Percentiles rank a stretch among this genome's conserved stretches.
Evolutionary conservation across 2,329 filamentous ascomycete genomes (phyloP).

Genomic region (Fusarium sp.): DNA sequence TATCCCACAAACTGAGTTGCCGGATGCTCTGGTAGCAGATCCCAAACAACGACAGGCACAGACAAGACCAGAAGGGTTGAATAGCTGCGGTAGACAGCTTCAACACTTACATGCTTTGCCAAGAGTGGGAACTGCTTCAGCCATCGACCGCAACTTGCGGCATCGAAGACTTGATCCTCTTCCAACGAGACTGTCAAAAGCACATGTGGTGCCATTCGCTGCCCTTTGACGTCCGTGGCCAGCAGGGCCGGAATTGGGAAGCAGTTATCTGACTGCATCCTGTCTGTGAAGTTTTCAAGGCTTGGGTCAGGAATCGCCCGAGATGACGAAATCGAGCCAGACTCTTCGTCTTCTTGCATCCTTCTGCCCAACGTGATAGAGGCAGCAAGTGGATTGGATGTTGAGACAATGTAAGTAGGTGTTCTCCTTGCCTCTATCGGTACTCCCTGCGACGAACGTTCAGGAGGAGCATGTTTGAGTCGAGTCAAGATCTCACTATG

Average conservation of each 20-base stretch:
- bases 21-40: constrained; percentile 41
- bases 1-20: constrained; percentile 46
- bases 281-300: constrained; percentile 38
- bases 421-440: constrained; percentile 43
- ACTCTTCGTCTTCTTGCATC: constrained; percentile 36
- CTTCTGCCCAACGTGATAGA: constrained; percentile 42
- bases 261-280: constrained; percentile 32
- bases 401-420: constrained; percentile 44
- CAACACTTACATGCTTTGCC: constrained; percentile 41
- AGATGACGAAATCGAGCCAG: constrained; percentile 36
- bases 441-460: constrained; percentile 38
- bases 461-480: constrained; percentile 43
- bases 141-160: constrained; percentile 43
- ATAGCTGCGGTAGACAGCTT: constrained; percentile 42
- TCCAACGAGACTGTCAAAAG: constrained; percentile 43
- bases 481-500: constrained; percentile 44
- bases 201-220: constrained; percentile 40
- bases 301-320: constrained; percentile 36
- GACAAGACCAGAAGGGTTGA: constrained; percentile 43
- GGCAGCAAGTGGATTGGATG: constrained; percentile 41
- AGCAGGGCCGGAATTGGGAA: constrained; percentile 39
- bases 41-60: constrained; percentile 44
- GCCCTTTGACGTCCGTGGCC: constrained; percentile 36
- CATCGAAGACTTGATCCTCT: constrained; percentile 43
- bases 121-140: constrained; percentile 46